Evolutionary conservation across 1,284 basidiomycete genomes (phyloP), one percentile per base, ranked within the genome.

Genomic region (Volvariella surrecta): DNA sequence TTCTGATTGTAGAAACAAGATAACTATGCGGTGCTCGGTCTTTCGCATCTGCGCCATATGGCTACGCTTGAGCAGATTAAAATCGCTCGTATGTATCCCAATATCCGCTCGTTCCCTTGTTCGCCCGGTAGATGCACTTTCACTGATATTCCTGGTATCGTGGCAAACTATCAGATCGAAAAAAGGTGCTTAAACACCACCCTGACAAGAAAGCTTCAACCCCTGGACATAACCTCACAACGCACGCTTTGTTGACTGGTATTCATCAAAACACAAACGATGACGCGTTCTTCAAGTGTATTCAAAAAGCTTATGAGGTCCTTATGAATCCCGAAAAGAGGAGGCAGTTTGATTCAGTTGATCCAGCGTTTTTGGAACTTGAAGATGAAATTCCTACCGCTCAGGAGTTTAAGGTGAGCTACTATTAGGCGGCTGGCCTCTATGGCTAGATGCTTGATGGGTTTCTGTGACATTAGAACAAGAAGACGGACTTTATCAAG

Each of bases 221-320:
- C 16, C 73, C 76, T 1, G 61, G 69, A 15, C 70, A 76, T 1
- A 82, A 81, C 51, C 75, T 80, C 46, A 75, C 79, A 40, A 59
- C 59, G 32, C 61, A 48, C 21, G 54, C 10, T 63, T 63, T 45
- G 34, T 59, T 69, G 35, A 49, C 60, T 7, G 65, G 63, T 38
- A 55, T 66, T 21, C 65, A 64, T 49, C 57, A 64, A 49, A 72
- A 72, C 47, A 74, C 71, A 44, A 97, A 97, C 69, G 94, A 98
- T 66, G 95, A 99, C 60, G 83, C 84, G 3, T 99, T 99, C 76
- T 99, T 99, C 89, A 99, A 99, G 70, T 99, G 95, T 62, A 97
- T 99, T 55, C 85, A 90, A 67, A 99, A 99, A 66, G 93, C 94
- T 16, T 81, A 88, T 66, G 95, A 99, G 57, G 83, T 93, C 35